phyloP scores from a whole-genome alignment of 23 red algal genomes.

The Gracilaria vermiculophylla region DNA sequence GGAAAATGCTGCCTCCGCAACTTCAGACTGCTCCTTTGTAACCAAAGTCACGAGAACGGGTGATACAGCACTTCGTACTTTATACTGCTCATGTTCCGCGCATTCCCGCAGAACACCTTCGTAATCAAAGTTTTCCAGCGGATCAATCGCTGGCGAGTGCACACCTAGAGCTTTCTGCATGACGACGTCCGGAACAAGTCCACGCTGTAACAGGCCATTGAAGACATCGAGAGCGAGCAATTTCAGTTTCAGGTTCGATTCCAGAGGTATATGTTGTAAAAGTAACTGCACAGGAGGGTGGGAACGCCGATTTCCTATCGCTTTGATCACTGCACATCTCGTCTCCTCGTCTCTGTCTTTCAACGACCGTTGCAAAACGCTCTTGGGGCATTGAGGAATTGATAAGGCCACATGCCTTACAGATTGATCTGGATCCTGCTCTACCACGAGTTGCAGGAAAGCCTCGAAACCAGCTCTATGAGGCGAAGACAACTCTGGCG shows the following conservation, averaged over 20 bases:
- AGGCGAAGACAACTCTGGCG: not conserved
- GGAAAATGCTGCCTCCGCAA: not conserved
- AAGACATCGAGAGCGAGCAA: not conserved
- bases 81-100: not conserved
- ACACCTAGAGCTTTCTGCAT: not conserved
- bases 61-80: not conserved
- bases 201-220: not conserved
- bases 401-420: not conserved
- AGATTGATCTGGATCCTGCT: not conserved
- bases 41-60: not conserved
- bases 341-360: not conserved
- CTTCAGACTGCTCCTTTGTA: not conserved
- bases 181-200: not conserved
- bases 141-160: not conserved
- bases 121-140: not conserved
- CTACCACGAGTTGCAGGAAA: not conserved
- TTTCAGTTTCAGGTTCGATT: not conserved
- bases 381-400: not conserved
- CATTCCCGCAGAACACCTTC: slow-evolving; percentile 14
- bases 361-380: not conserved
- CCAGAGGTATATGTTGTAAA: slow-evolving; percentile 1
- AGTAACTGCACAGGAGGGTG: not conserved
- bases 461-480: not conserved
- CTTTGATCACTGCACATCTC: not conserved
- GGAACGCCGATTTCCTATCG: not conserved